Evolutionary conservation across 2,329 filamentous ascomycete genomes (phyloP), one percentile per base, ranked within the genome.

Genomic region (Allantophomopsis lycopodina): DNA sequence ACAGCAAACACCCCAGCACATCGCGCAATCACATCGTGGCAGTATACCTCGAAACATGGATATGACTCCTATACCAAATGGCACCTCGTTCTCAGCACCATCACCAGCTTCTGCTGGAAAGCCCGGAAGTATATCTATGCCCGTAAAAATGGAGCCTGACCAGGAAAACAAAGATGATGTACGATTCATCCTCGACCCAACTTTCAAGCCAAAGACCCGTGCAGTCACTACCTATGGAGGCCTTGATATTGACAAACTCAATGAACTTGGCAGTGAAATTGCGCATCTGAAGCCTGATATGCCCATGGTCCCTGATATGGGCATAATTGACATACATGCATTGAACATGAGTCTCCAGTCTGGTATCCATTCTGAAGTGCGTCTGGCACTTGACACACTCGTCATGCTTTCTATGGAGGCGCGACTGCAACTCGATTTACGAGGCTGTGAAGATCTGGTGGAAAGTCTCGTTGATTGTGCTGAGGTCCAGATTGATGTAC

Each of bases 381-480:
- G 89, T 8, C 63, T 94, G 45, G 89, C 89, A 2, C 65, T 98
- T 35, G 91, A 96, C 57, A 85, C 83, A 0, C 65, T 98, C 30
- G 78, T 77, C 8, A 76, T 68, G 2, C 56, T 62, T 12, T 85
- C 83, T 2, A 73, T 73, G 32, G 74, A 80, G 40, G 62, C 65
- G 13, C 66, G 72, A 4, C 69, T 80, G 17, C 68, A 70, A n/a
- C 66, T 79, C 15, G 69, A 77, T 33, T 63, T 94, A 32, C 69
- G 77, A 41, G 74, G 75, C 40, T 94, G 85, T 53, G 88, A 94
- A 42, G 91, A 96, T 55, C 61, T 98, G 41, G 71, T 94, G 14
- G 91, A 96, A 44, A 81, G 83, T 1, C 62, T 98, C 38, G 66
- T 95, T 28, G 91, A 96, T 48, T 94, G 85, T 55, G 91, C 85